Percentiles rank a stretch among this genome's conserved stretches.
These are phyloP conservation scores for Vitis amurensis DNA, from an alignment of 164 flowering plant species.

Conservation along the genomic window DNA sequence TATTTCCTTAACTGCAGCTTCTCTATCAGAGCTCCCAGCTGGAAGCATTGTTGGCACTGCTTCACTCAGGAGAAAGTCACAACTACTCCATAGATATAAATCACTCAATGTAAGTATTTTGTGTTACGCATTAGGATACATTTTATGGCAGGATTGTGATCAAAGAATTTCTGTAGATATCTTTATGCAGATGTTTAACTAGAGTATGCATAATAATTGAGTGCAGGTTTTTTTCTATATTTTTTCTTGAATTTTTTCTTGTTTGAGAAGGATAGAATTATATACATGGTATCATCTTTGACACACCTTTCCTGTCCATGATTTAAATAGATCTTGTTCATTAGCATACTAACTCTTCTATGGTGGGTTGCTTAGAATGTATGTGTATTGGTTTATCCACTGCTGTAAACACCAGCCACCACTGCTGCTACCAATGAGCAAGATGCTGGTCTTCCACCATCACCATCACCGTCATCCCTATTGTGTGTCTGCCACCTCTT, in stretches of 20 bases:
- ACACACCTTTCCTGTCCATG: background rate
- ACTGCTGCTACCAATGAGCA: too few relatives aligned
- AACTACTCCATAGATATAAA: constrained; percentile 83
- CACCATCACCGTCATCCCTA: too few relatives aligned
- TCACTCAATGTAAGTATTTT: constrained; percentile 61
- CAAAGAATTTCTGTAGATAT: too few relatives aligned
- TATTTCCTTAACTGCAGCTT: constrained; percentile 64
- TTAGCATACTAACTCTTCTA: background rate
- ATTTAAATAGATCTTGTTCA: background rate
- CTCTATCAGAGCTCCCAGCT: constrained; percentile 83
- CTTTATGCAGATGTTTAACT: too few relatives aligned
- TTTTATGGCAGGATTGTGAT: too few relatives aligned
- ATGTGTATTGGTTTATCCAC: background rate
- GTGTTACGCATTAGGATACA: background rate
- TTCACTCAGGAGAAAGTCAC: constrained; percentile 94
- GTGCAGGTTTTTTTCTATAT: background rate
- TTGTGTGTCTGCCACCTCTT: too few relatives aligned
- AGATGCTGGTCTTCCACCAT: too few relatives aligned
- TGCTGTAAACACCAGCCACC: too few relatives aligned
- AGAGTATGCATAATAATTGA: too few relatives aligned
- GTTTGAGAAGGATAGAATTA: background rate
- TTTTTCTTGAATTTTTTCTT: background rate
- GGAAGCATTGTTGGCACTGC: constrained; percentile 92
- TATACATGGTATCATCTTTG: background rate
- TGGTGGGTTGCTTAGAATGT: background rate